Evolutionary conservation across 1,284 basidiomycete genomes (phyloP).

Genomic region (Takashimella koratensis): DNA sequence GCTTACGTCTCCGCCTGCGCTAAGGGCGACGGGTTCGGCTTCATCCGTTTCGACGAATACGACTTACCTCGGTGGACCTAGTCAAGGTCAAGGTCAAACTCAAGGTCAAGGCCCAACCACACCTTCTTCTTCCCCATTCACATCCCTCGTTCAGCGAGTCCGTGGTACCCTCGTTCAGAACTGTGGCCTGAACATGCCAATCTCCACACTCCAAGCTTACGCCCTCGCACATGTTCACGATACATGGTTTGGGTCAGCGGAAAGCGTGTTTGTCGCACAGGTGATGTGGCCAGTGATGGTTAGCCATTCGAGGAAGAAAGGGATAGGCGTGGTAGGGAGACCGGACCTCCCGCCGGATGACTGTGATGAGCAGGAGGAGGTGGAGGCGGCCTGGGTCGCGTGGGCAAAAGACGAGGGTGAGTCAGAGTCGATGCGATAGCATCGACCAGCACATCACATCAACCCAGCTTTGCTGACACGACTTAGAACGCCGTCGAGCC

Average conservation of each 20-base stretch:
- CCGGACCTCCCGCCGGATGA: slow-evolving; percentile 5
- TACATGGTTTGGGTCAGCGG: slow-evolving; percentile 34
- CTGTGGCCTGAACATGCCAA: slow-evolving; percentile 33
- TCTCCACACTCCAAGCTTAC: slow-evolving; percentile 35
- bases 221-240: slow-evolving; percentile 40
- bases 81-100: background rate
- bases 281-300: slow-evolving; percentile 44
- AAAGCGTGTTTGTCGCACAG: slow-evolving; percentile 38
- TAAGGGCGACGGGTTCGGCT: background rate
- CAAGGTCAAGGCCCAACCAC: background rate
- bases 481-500: slow-evolving; percentile 39
- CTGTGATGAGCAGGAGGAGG: slow-evolving; percentile 11
- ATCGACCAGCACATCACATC: too few relatives aligned
- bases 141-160: slow-evolving; percentile 18
- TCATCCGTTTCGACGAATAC: background rate
- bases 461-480: too few relatives aligned
- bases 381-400: slow-evolving; percentile 31
- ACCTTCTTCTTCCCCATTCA: background rate
- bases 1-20: background rate
- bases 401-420: slow-evolving; percentile 44
- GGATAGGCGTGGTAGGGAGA: slow-evolving; percentile 33
- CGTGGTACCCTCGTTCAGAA: slow-evolving; percentile 33
- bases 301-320: slow-evolving; percentile 39
- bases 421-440: too few relatives aligned
- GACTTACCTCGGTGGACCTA: background rate